Percentiles rank a stretch among this genome's conserved stretches.
These are phyloP conservation scores for Hericium coralloides DNA, from an alignment of 768 basidiomycete genomes.

Conservation along the genomic window DNA sequence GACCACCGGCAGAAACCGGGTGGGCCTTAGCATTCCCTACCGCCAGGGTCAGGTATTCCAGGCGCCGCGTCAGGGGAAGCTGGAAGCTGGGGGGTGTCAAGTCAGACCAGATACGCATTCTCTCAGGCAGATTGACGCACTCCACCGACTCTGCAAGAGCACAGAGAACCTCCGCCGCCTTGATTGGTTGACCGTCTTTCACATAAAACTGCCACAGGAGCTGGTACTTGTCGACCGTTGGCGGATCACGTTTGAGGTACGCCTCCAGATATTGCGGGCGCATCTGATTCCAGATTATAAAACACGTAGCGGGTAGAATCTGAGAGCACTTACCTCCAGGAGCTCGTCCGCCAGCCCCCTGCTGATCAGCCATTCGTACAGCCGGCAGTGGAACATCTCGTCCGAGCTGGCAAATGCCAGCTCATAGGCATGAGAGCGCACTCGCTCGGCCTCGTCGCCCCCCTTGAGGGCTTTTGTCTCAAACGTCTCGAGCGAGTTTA, in stretches of 20 bases:
- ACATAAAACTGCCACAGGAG: conserved; percentile 97
- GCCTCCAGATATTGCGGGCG: conserved; percentile 83
- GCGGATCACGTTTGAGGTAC: conserved; percentile 75
- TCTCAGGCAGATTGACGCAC: conserved; percentile 35
- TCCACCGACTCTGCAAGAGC: conserved; percentile 76
- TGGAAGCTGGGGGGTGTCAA: conserved; percentile 40
- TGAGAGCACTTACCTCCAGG: conserved; percentile 58
- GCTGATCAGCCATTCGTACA: conserved; percentile 91
- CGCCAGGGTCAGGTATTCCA: conserved; percentile 91
- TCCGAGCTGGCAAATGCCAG: conserved; percentile 80
- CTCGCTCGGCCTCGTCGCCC: conserved; percentile 47
- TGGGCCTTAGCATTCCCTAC: conserved; percentile 96
- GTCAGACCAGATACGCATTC: background rate
- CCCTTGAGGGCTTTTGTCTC: conserved; percentile 48
- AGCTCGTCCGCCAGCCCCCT: conserved; percentile 79
- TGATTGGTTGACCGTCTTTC: conserved; percentile 77
- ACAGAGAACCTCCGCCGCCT: conserved; percentile 82
- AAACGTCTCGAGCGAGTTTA: conserved; percentile 72
- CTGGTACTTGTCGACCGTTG: conserved; percentile 74
- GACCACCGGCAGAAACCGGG: conserved; percentile 64
- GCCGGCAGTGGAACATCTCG: conserved; percentile 85
- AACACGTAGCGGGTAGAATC: conserved; percentile 1
- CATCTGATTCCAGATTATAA: conserved; percentile 39
- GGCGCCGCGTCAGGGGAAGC: conserved; percentile 58
- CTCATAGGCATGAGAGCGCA: conserved; percentile 80